phyloP scores from a whole-genome alignment of 192 early-diverging fungal genomes.

The Umbelopsis sp. region DNA sequence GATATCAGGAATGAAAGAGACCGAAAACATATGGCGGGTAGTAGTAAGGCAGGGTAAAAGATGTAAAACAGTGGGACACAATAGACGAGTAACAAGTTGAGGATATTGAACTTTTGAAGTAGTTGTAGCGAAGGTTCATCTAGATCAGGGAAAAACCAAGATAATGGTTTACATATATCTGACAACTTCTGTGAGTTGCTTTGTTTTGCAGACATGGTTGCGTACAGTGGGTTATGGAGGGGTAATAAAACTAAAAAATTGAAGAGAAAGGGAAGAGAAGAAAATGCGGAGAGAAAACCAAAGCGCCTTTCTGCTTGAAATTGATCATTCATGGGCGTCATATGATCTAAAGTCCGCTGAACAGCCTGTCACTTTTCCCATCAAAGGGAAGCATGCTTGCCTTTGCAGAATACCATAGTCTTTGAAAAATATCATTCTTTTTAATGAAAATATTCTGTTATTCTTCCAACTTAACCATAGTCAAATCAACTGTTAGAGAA shows the following conservation, averaged over 20 bases:
- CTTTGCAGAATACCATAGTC: too few relatives aligned
- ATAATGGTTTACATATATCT: conserved; percentile 13
- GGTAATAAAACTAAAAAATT: neutral
- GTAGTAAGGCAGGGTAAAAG: conserved; percentile 36
- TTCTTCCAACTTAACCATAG: too few relatives aligned
- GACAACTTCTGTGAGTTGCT: neutral
- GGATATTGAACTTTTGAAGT: conserved; percentile 35
- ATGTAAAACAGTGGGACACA: conserved; percentile 43
- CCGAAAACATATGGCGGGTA: conserved; percentile 41
- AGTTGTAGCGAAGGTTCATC: conserved; percentile 11
- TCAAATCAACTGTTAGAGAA: too few relatives aligned
- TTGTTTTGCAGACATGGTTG: neutral
- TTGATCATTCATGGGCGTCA: conserved; percentile 9
- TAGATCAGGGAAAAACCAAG: conserved; percentile 2
- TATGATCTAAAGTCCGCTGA: conserved; percentile 2
- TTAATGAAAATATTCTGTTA: neutral
- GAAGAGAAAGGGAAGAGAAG: neutral
- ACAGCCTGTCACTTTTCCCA: neutral
- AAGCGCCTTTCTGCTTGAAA: neutral
- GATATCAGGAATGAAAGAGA: conserved; percentile 34
- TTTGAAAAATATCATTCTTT: too few relatives aligned
- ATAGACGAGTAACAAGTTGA: conserved; percentile 40
- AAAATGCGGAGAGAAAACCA: neutral
- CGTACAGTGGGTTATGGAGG: neutral
- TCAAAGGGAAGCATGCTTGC: too few relatives aligned